Conservation (phyloP, 805 yeast genomes). For the Crinitomyces ghanaensis region DNA sequence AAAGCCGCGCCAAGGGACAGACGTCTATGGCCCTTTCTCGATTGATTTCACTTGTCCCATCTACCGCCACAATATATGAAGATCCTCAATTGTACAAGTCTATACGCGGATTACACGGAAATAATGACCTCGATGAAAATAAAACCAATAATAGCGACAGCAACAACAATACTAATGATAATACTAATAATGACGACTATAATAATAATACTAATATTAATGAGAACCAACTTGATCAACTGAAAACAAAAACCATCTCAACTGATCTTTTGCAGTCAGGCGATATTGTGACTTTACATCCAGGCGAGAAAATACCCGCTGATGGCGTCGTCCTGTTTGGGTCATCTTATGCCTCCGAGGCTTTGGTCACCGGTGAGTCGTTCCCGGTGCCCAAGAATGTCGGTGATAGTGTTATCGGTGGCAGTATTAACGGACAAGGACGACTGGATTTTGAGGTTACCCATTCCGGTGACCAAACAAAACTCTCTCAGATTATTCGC, state of each 20-base stretch:
- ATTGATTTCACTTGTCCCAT: slow-evolving; percentile 70
- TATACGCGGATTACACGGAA: not conserved
- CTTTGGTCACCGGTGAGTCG: slow-evolving; percentile 87
- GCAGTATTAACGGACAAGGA: slow-evolving; percentile 78
- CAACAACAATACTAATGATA: slow-evolving; percentile 3
- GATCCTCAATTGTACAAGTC: slow-evolving; percentile 13
- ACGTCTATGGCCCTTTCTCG: slow-evolving; percentile 82
- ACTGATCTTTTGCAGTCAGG: slow-evolving; percentile 66
- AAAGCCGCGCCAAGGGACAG: slow-evolving; percentile 84
- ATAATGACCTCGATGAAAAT: slow-evolving; percentile 4
- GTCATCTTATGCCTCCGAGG: slow-evolving; percentile 75
- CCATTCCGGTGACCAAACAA: slow-evolving; percentile 72
- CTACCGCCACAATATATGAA: slow-evolving; percentile 47
- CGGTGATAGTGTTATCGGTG: slow-evolving; percentile 70
- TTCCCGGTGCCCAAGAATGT: slow-evolving; percentile 51
- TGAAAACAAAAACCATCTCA: slow-evolving; percentile 40
- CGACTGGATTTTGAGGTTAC: slow-evolving; percentile 57
- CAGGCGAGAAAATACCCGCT: slow-evolving; percentile 85
- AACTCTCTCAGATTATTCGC: slow-evolving; percentile 73
- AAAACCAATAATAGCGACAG: slow-evolving; percentile 7
- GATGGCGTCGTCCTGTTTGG: slow-evolving; percentile 80
- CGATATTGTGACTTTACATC: slow-evolving; percentile 67
- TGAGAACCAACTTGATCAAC: no score
- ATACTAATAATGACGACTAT: slow-evolving; percentile 1
- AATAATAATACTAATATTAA: slow-evolving; percentile 1